phyloP scores from a whole-genome alignment of 2,329 filamentous ascomycete genomes.

The Aureobasidium sp. region DNA sequence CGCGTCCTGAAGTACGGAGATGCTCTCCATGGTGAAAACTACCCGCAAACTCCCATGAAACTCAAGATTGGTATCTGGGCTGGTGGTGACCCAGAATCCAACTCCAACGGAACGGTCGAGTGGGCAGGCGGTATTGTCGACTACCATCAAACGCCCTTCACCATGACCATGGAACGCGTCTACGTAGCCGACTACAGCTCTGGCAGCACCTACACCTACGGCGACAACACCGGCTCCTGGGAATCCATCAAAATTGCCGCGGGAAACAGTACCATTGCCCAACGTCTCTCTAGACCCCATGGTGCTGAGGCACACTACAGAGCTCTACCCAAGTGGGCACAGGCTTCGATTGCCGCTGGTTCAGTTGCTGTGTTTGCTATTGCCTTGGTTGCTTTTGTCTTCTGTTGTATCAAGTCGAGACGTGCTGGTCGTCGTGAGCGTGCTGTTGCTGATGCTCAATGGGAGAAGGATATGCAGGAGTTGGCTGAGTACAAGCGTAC shows the following conservation, averaged over 20 bases:
- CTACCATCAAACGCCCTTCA: constrained; percentile 38
- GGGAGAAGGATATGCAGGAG: constrained; percentile 44
- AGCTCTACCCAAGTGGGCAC: constrained; percentile 49
- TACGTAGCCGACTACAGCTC: constrained; percentile 38
- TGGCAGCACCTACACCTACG: constrained; percentile 43
- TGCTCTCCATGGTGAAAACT: constrained; percentile 66
- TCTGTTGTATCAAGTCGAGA: constrained; percentile 58
- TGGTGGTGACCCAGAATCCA: constrained; percentile 81
- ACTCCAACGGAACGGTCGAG: constrained; percentile 36
- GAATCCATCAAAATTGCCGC: constrained; percentile 52
- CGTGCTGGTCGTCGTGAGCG: constrained; percentile 55
- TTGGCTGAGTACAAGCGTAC: constrained; percentile 23
- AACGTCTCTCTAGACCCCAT: constrained; percentile 39
- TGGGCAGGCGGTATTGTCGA: constrained; percentile 42
- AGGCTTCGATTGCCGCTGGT: constrained; percentile 53
- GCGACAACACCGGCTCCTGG: constrained; percentile 42
- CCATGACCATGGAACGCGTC: constrained; percentile 39
- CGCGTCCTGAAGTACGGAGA: constrained; percentile 62
- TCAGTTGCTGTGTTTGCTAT: constrained; percentile 47
- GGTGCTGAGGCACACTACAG: constrained; percentile 45
- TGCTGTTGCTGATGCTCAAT: constrained; percentile 52
- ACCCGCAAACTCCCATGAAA: constrained; percentile 81
- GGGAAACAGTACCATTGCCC: constrained; percentile 39
- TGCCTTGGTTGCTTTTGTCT: constrained; percentile 33
- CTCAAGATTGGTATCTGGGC: constrained; percentile 82